Percentiles rank a stretch among this genome's conserved stretches.
These are phyloP conservation scores for Medakamo hakoo DNA, from an alignment of 139 green algal species.

Conservation along the genomic window DNA sequence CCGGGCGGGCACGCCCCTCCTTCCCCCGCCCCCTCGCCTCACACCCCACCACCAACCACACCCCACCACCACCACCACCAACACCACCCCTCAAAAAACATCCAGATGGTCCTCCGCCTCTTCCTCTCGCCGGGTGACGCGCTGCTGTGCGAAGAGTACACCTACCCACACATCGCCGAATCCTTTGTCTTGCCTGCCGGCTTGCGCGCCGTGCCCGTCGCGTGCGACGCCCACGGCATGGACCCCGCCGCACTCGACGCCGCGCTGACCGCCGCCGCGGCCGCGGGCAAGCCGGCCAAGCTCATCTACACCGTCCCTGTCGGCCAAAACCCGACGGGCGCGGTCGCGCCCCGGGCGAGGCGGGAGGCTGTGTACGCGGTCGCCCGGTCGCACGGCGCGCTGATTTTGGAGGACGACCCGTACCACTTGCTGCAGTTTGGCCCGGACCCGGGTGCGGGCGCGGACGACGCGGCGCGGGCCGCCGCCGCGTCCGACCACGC, in stretches of 20 bases:
- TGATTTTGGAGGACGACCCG: constrained; percentile 75
- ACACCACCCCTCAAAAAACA: too few species aligned
- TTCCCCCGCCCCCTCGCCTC: too few species aligned
- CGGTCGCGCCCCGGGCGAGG: constrained; percentile 21
- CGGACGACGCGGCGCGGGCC: background rate
- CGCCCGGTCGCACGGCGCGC: constrained; percentile 24
- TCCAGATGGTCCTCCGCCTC: background rate
- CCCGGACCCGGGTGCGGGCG: background rate
- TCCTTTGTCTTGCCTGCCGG: constrained; percentile 28
- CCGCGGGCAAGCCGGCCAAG: background rate
- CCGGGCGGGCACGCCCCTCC: too few species aligned
- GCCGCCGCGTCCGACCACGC: background rate
- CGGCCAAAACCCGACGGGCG: constrained; percentile 59
- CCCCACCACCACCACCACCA: too few species aligned
- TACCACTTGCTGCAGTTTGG: constrained; percentile 62
- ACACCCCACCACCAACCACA: too few species aligned
- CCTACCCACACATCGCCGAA: constrained; percentile 36
- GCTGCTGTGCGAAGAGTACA: constrained; percentile 37
- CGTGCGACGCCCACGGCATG: constrained; percentile 26
- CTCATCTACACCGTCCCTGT: constrained; percentile 58
- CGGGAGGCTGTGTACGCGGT: constrained; percentile 44
- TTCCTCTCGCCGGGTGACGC: constrained; percentile 21
- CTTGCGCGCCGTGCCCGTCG: constrained; percentile 14
- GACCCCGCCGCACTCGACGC: constrained; percentile 13
- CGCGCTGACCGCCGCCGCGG: background rate